These are phyloP conservation scores for Gryganskiella cystojenkinii DNA, from an alignment of 192 early-diverging fungal species.

Conservation along the genomic window DNA sequence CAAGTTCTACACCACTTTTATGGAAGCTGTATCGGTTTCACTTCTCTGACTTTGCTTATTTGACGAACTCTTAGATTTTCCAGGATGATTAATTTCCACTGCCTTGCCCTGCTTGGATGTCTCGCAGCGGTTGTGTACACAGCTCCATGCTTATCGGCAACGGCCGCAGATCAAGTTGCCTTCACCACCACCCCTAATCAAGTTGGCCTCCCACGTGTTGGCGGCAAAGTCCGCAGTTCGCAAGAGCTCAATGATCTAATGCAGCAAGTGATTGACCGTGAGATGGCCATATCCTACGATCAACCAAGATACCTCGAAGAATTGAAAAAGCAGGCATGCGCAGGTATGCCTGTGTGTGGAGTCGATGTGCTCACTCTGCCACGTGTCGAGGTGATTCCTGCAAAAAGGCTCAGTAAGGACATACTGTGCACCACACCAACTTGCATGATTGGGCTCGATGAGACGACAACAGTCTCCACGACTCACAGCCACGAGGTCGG, in stretches of 20 bases:
- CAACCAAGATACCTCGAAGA: not conserved
- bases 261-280: not conserved
- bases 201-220: too few species aligned
- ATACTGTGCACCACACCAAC: not conserved
- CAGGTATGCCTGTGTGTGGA: not conserved
- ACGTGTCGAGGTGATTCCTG: conserved; percentile 7
- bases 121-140: too few species aligned
- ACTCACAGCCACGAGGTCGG: not conserved
- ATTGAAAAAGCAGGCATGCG: not conserved
- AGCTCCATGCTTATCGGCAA: too few species aligned
- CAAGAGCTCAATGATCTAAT: not conserved
- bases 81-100: too few species aligned
- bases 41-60: too few species aligned
- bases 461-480: not conserved
- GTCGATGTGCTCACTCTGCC: not conserved
- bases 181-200: too few species aligned
- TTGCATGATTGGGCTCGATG: not conserved
- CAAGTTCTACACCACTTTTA: too few species aligned
- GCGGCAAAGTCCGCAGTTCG: too few species aligned
- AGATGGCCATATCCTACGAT: not conserved
- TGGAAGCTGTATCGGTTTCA: too few species aligned
- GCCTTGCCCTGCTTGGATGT: too few species aligned
- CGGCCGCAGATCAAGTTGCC: too few species aligned
- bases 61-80: too few species aligned
- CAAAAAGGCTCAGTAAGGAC: not conserved